Evolutionary conservation across 2,329 filamentous ascomycete species (phyloP), one percentile per base, ranked within the genome.

Genomic region (Penicillium expansum): DNA sequence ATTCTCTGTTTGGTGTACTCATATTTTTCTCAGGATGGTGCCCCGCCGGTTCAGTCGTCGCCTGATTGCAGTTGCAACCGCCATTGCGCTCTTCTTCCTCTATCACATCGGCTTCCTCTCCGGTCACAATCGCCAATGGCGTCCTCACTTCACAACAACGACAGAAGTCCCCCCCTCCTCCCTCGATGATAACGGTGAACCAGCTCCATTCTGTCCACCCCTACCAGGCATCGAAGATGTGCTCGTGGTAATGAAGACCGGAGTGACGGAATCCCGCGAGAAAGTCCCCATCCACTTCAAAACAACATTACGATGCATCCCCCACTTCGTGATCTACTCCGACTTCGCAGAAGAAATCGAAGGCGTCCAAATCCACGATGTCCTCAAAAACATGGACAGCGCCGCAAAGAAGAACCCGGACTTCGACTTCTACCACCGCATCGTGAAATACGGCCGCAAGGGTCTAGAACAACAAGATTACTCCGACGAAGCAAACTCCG

Each of bases 91-190:
- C 76, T 64, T 82, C 76, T 59, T 90, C 75, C 58, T 81, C 72
- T 60, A 77, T 72, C 51, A 85, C 82, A 66, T 90, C 79, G 64
- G 87, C 81, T 47, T 80, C 73, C 69, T 86, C 75, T 91, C 86
- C 7, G 42, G 22, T 42, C 27, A 52, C 49, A 27, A 47, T 52
- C 41, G 48, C 29, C 45, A 59, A 55, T 60, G 53, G 42, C 52
- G 37, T 55, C 50, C 54, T 52, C 51, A 60, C 55, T 58, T 51
- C 55, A 42, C 37, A 48, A 35, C 39, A 42, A 50, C 38, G 29
- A 33, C 47, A 41, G 52, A 41, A 35, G 33, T 42, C 58, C 56
- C n/a, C 55, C 33, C 59, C 7, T 39, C 49, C n/a, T 39, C 49
- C n/a, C 44, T 50, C 22, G 37, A 59, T 1, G 44, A 54, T n/a